Conservation (phyloP, 164 flowering plant species). For the Akebia trifoliata region DNA sequence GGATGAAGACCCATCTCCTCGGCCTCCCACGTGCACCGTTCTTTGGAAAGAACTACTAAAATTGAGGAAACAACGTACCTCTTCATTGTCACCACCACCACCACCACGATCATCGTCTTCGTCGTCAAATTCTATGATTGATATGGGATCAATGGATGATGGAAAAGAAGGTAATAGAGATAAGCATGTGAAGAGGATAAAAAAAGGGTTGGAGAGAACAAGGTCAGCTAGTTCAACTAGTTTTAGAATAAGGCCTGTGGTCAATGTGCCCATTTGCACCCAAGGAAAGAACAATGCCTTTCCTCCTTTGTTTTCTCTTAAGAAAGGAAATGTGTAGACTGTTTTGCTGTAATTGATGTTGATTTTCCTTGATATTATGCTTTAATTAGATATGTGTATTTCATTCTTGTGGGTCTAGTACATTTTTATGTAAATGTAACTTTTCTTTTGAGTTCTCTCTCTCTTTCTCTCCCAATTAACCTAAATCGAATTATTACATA, state of each 20-base stretch:
- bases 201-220: slow-evolving; percentile 70
- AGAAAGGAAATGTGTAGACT: slow-evolving; percentile 45
- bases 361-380: too few species aligned
- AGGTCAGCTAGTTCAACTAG: slow-evolving; percentile 65
- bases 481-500: too few species aligned
- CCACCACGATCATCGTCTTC: slow-evolving; percentile 56
- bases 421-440: too few species aligned
- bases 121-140: slow-evolving; percentile 43
- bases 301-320: slow-evolving; percentile 55
- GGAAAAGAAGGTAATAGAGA: slow-evolving; percentile 27
- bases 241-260: slow-evolving; percentile 65
- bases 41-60: slow-evolving; percentile 78
- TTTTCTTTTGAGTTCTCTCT: too few species aligned
- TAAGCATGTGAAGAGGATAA: slow-evolving; percentile 49
- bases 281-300: slow-evolving; percentile 37
- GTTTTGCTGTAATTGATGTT: not conserved
- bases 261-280: slow-evolving; percentile 63
- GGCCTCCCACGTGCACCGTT: slow-evolving; percentile 87
- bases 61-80: slow-evolving; percentile 53
- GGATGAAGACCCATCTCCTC: slow-evolving; percentile 83
- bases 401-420: too few species aligned
- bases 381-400: too few species aligned
- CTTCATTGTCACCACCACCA: slow-evolving; percentile 35
- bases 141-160: slow-evolving; percentile 21
- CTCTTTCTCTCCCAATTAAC: too few species aligned